Base-by-base conservation (phyloP, 768 basidiomycete species). In the Serendipita sp. region DNA sequence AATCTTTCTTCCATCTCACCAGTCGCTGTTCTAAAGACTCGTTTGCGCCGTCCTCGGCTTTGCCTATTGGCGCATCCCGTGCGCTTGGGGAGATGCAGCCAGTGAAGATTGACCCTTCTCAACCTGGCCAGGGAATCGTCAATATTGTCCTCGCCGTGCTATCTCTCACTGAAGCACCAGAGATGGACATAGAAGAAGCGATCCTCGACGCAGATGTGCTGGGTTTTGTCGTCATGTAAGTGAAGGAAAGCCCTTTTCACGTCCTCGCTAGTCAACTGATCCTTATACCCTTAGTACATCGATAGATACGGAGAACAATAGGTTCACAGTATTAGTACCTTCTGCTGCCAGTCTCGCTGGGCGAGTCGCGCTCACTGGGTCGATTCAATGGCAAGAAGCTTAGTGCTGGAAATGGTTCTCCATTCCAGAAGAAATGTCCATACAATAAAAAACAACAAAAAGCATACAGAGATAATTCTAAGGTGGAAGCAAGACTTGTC, bases 21-120 rank as follows among this genome's bases (percentile, higher is more conserved):
- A 2, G 23, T 3, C 4, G 23, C 1, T 30, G 56, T n/a, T 28
- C 23, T 2, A 8, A 32, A 91, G 95, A 94, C 74, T 81, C 87
- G 16, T 89, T 95, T 82, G 95, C 94, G 0, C 95, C 95, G 0
- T 85, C 88, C 5, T 91, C 91, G n/a, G 96, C 95, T 0, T 80
- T 99, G 34, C 96, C 96, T 5, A 88, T 98, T 54, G 96, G 96
- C 18, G 89, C 89, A 2, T 77, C 85, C 16, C 85, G 95, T 32
- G 83, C 82, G 2, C 82, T 97, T 3, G 89, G 91, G 0, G 92
- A 96, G 70, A 91, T 94, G 75, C 89, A 93, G 69, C 88, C 95
- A 63, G 84, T 88, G 1, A 70, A 78, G 3, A 80, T 96, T 23
- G 88, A 96, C 71, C 87, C 91, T 2, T 75, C 83, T 11, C 78